Percentiles rank a stretch among this genome's conserved stretches.
Conservation (phyloP, 2,329 filamentous ascomycete species). For the Hypoxylon sp. region DNA sequence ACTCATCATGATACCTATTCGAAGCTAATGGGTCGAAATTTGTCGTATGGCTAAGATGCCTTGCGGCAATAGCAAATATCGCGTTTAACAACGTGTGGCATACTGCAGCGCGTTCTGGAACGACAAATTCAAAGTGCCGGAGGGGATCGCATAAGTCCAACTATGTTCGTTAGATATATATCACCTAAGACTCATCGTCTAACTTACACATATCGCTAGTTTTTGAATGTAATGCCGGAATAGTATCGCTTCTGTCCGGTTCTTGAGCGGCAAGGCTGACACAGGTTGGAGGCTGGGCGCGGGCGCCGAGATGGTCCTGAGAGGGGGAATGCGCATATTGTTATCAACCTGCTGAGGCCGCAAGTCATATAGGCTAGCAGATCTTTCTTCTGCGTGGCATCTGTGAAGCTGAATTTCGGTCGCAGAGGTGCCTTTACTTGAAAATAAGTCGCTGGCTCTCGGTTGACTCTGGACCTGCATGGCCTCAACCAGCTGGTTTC, state of each 20-base stretch:
- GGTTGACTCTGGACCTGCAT: conserved; percentile 15
- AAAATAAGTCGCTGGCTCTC: conserved; percentile 14
- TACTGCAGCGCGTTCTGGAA: conserved; percentile 66
- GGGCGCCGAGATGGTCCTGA: conserved; percentile 34
- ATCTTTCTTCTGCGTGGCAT: conserved; percentile 18
- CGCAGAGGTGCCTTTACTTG: conserved; percentile 10
- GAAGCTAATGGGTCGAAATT: conserved; percentile 65
- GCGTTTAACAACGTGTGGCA: conserved; percentile 70
- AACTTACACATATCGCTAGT: conserved; percentile 56
- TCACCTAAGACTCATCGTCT: not conserved
- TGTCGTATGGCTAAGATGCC: conserved; percentile 66
- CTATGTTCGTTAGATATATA: conserved; percentile 46
- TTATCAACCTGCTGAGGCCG: conserved; percentile 18
- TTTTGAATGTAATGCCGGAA: conserved; percentile 58
- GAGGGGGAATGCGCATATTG: conserved; percentile 28
- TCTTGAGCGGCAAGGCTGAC: conserved; percentile 52
- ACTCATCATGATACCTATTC: conserved; percentile 68
- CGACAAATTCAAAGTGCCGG: conserved; percentile 67
- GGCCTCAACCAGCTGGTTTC: conserved; percentile 4
- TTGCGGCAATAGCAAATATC: conserved; percentile 69
- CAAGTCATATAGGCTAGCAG: conserved; percentile 30
- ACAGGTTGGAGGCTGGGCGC: conserved; percentile 42
- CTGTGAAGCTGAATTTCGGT: conserved; percentile 24
- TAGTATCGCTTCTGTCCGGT: conserved; percentile 53
- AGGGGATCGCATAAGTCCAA: conserved; percentile 54